Evolutionary conservation across 2,329 filamentous ascomycete genomes (phyloP), one percentile per base, ranked within the genome.

Genomic region (Epichloe elymi): DNA sequence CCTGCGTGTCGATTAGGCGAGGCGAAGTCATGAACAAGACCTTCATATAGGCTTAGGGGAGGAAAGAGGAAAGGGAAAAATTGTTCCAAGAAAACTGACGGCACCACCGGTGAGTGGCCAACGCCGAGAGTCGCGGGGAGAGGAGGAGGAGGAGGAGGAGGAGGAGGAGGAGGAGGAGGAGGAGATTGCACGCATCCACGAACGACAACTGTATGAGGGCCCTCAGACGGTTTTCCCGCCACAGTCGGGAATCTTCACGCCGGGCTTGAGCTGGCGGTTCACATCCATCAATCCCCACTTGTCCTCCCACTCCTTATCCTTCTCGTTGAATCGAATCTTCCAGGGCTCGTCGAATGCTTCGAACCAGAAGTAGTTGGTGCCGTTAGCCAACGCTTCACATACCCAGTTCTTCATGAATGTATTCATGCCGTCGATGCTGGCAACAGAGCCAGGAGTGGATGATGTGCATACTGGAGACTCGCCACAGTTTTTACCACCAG

Each of bases 281-380:
- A 88, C 78, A 59, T 94, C 88, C 80, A 97, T 83, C 14, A 97
- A 70, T 10, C 93, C 91, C 91, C 91, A 96, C 65, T 95, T 86
- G 64, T 95, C 88, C 71, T 97, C 91, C 90, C 90, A 96, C 49
- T 86, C 75, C 70, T 91, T 74, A 40, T 74, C 71, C 52, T 68
- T 67, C 5, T 72, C 73, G 65, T 96, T 85, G 70, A 82, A 95
- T 17, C 67, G 62, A 51, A 85, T 73, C 71, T 97, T 96, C 91
- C 91, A 97, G 2, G 89, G 89, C 74, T 97, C 91, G 64, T 97
- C 91, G 64, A 96, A 97, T 10, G 89, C 88, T 63, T 90, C 87
- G 65, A 97, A 96, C 91, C 91, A 97, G 64, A 96, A 96, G 66
- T 95, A 97, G 58, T 94, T 82, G 2, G 89, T 96, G 44, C 83